phyloP scores from a whole-genome alignment of 352 stramenopile genomes.

The Phytophthora capsici region DNA sequence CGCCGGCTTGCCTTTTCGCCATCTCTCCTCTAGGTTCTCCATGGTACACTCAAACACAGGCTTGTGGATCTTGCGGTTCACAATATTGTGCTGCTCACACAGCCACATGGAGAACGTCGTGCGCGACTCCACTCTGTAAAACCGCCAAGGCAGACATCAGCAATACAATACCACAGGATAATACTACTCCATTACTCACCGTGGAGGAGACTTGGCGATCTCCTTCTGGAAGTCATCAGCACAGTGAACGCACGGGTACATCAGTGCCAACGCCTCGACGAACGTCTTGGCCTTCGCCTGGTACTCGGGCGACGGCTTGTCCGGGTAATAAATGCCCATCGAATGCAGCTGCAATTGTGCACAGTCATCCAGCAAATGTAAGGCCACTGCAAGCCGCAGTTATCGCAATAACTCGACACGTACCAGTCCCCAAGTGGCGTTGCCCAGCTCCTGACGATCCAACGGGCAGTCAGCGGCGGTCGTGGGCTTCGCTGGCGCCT shows the following conservation, averaged over 20 bases:
- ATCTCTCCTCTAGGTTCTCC: conserved; percentile 94
- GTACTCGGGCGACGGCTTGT: conserved; percentile 92
- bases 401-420: conserved; percentile 12
- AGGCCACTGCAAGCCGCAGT: background rate
- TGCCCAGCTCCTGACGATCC: conserved; percentile 86
- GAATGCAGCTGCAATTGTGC: conserved; percentile 79
- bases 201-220: conserved; percentile 91
- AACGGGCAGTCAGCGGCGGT: conserved; percentile 77
- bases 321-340: conserved; percentile 97
- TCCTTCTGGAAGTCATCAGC: conserved; percentile 95
- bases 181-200: conserved; percentile 49
- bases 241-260: conserved; percentile 95
- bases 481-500: conserved; percentile 14
- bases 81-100: conserved; percentile 98
- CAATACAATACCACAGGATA: background rate
- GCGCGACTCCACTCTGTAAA: conserved; percentile 86
- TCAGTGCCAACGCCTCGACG: conserved; percentile 91
- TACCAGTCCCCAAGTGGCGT: conserved; percentile 89
- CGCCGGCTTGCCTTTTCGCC: conserved; percentile 89
- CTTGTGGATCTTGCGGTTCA: conserved; percentile 98
- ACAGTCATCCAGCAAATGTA: background rate
- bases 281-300: conserved; percentile 91
- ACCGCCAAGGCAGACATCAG: background rate
- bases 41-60: conserved; percentile 94
- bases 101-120: conserved; percentile 95